Conservation (phyloP, 2,329 filamentous ascomycete genomes). For the Rutstroemia sydowiana region DNA sequence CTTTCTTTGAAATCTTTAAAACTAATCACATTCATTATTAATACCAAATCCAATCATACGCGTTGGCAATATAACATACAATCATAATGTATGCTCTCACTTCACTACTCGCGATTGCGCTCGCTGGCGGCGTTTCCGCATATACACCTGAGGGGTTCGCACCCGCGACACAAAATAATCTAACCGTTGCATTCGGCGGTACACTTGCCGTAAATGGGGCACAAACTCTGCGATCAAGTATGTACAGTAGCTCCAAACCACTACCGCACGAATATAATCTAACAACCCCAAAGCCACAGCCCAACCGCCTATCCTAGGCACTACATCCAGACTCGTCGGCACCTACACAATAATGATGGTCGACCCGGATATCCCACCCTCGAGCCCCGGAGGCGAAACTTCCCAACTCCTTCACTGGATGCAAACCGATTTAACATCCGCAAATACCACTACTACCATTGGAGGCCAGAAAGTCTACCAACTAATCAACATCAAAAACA, state of each 20-base stretch:
- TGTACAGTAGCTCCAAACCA: neutral
- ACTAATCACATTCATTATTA: neutral
- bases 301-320: constrained; percentile 20
- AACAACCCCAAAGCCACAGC: constrained; percentile 15
- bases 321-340: constrained; percentile 16
- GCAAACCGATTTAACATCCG: constrained; percentile 22
- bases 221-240: constrained; percentile 21
- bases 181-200: constrained; percentile 22
- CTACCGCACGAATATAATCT: neutral
- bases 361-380: constrained; percentile 24
- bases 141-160: constrained; percentile 23
- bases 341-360: constrained; percentile 28
- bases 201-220: constrained; percentile 22
- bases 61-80: neutral
- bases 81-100: constrained; percentile 18
- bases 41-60: neutral
- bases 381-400: constrained; percentile 14
- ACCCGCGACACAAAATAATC: constrained; percentile 19
- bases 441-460: constrained; percentile 18
- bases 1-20: too few relatives aligned
- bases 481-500: constrained; percentile 19
- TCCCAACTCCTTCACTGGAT: constrained; percentile 27
- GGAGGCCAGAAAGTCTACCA: constrained; percentile 19
- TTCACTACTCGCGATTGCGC: constrained; percentile 17
- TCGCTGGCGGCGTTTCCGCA: constrained; percentile 23